Conservation (phyloP, 2,329 filamentous ascomycete species). For the Anthostomella pinea region DNA sequence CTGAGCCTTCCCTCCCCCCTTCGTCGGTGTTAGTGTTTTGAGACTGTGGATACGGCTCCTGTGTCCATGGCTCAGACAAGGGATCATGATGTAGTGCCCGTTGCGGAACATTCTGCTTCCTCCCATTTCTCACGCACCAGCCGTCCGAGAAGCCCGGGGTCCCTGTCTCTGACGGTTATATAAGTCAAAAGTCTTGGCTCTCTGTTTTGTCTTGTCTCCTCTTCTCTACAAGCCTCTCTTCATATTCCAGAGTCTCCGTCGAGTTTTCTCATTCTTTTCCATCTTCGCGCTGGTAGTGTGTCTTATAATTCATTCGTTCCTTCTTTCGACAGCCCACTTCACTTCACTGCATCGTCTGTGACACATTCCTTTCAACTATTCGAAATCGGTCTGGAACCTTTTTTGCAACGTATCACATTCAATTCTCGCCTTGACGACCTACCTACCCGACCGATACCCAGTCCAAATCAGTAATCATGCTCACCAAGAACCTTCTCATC, state of each 20-base stretch:
- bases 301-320: conserved; percentile 47
- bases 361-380: conserved; percentile 43
- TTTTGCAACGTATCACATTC: conserved; percentile 31
- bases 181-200: conserved; percentile 43
- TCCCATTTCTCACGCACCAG: conserved; percentile 20
- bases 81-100: conserved; percentile 28
- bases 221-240: conserved; percentile 29
- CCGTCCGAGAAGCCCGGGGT: conserved; percentile 22
- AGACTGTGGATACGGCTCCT: conserved; percentile 38
- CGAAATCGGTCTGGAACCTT: conserved; percentile 51
- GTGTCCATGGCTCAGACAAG: conserved; percentile 26
- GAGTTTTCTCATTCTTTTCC: conserved; percentile 35
- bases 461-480: conserved; percentile 37
- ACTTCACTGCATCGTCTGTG: conserved; percentile 41
- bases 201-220: conserved; percentile 26
- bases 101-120: conserved; percentile 26
- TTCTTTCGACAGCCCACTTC: conserved; percentile 36
- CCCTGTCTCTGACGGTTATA: conserved; percentile 28
- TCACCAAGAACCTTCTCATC: conserved; percentile 48
- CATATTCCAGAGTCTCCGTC: conserved; percentile 27
- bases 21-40: conserved; percentile 43
- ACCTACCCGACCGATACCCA: conserved; percentile 16
- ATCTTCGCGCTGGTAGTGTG: conserved; percentile 48
- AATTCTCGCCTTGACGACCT: conserved; percentile 22
- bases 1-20: conserved; percentile 29